phyloP scores from a whole-genome alignment of 495 filamentous ascomycete genomes.

The Venustampulla echinocandica region DNA sequence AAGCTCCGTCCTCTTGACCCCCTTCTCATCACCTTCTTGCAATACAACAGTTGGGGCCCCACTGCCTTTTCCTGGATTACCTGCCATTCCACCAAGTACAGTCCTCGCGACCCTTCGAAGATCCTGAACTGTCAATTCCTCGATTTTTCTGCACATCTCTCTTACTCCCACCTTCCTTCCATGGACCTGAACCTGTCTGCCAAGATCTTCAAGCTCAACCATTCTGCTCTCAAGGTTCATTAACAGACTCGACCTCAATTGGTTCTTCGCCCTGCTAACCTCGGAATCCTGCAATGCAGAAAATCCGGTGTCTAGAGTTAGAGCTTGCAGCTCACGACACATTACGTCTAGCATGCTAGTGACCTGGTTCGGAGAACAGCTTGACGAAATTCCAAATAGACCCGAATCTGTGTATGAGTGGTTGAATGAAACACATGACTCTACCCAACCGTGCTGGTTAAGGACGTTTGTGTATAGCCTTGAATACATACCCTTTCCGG shows the following conservation, averaged over 20 bases:
- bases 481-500: constrained; percentile 98
- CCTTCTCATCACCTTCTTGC: constrained; percentile 63
- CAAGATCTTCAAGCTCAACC: constrained; percentile 97
- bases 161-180: constrained; percentile 80
- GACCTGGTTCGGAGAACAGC: constrained; percentile 68
- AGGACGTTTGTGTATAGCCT: constrained; percentile 95
- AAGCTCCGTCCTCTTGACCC: constrained; percentile 46
- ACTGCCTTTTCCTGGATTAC: constrained; percentile 69
- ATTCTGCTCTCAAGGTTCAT: constrained; percentile 98
- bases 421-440: constrained; percentile 91
- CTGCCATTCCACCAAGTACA: constrained; percentile 68
- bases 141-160: constrained; percentile 89
- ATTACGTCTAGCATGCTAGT: constrained; percentile 83
- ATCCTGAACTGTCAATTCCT: constrained; percentile 71
- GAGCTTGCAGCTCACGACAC: constrained; percentile 74
- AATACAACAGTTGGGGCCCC: constrained; percentile 92
- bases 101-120: constrained; percentile 73
- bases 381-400: constrained; percentile 85
- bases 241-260: constrained; percentile 77
- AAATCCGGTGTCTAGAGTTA: constrained; percentile 65
- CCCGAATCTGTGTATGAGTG: constrained; percentile 94
- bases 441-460: constrained; percentile 95
- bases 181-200: constrained; percentile 91
- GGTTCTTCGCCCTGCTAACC: constrained; percentile 96
- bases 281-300: constrained; percentile 62